A percentile compares a stretch with the other conserved stretches of the same genome.
Conservation (phyloP, 108 stramenopile genomes). For the Schizochytrium sp. region DNA sequence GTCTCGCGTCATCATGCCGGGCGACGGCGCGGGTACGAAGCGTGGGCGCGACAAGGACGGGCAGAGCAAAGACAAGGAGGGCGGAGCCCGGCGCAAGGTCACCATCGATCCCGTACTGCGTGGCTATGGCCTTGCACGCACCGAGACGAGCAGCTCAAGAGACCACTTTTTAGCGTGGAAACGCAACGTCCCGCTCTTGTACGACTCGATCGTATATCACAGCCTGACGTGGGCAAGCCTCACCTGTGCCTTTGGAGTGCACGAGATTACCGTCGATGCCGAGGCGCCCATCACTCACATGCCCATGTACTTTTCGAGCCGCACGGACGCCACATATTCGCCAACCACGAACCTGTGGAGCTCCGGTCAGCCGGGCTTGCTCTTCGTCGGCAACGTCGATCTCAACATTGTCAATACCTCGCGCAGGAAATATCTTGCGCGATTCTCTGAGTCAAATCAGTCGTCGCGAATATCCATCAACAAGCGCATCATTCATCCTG, state of each 20-base stretch:
- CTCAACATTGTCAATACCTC: background rate
- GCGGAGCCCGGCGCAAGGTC: too few species aligned
- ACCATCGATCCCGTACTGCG: too few species aligned
- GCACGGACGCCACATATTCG: background rate
- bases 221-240: background rate
- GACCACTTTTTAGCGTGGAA: background rate
- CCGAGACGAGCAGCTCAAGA: too few species aligned
- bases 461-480: background rate
- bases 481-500: background rate
- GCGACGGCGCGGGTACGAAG: too few species aligned
- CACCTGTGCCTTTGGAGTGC: background rate
- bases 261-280: background rate
- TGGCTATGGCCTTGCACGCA: too few species aligned
- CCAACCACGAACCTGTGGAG: background rate
- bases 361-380: background rate
- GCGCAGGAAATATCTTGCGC: background rate
- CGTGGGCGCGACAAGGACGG: too few species aligned
- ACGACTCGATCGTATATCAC: background rate
- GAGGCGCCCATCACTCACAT: background rate
- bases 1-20: too few species aligned
- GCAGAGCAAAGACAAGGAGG: too few species aligned
- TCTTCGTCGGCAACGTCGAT: background rate
- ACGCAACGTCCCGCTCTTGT: background rate
- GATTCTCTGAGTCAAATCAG: background rate
- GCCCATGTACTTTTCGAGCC: background rate